phyloP scores from a whole-genome alignment of 2,329 filamentous ascomycete genomes.

The Fusarium sp. region DNA sequence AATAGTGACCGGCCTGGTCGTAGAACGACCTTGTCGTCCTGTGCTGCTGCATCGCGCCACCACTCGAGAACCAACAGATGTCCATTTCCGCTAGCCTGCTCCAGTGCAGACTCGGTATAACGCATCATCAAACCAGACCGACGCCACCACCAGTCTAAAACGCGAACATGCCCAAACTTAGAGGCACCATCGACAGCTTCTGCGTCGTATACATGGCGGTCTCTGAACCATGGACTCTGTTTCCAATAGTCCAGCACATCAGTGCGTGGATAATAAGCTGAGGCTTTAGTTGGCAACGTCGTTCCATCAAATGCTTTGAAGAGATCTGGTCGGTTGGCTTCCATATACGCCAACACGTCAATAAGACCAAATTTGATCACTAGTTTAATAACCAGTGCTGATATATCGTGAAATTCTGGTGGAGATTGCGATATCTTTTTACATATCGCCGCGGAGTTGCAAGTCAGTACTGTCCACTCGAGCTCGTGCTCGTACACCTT shows the following conservation, averaged over 20 bases:
- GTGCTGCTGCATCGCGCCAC: conserved; percentile 81
- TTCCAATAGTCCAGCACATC: conserved; percentile 94
- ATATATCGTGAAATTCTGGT: conserved; percentile 76
- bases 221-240: conserved; percentile 82
- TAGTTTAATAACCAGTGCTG: conserved; percentile 84
- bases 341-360: conserved; percentile 77
- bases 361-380: conserved; percentile 92
- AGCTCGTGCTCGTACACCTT: conserved; percentile 81
- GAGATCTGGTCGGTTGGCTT: conserved; percentile 73
- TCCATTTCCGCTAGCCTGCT: conserved; percentile 86
- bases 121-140: conserved; percentile 81
- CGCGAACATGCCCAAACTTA: conserved; percentile 83
- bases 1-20: conserved; percentile 88
- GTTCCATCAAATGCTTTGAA: conserved; percentile 90
- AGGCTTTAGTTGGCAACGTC: conserved; percentile 88
- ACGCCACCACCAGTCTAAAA: conserved; percentile 92
- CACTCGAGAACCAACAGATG: conserved; percentile 90
- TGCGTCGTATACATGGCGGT: conserved; percentile 81
- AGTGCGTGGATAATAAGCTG: conserved; percentile 83
- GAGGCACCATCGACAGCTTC: conserved; percentile 91
- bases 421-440: conserved; percentile 78
- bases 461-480: conserved; percentile 85
- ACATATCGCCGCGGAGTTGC: conserved; percentile 77
- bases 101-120: conserved; percentile 88
- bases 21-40: conserved; percentile 69